Conservation (phyloP, 1,284 basidiomycete genomes). For the Leccinum fuscescens region DNA sequence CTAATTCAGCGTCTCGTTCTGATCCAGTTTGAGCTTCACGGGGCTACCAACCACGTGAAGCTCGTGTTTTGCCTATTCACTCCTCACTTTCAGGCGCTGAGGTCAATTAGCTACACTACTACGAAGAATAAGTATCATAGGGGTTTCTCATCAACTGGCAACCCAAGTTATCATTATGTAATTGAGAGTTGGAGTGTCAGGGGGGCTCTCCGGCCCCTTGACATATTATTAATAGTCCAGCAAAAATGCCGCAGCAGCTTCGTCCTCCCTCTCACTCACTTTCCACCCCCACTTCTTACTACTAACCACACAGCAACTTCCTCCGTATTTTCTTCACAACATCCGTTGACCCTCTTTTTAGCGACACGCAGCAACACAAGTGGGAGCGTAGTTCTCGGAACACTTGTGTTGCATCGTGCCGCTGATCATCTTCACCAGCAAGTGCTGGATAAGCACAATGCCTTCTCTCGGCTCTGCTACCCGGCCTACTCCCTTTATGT, state of each 20-base stretch:
- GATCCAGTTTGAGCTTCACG: too few relatives aligned
- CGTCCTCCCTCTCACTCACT: background rate
- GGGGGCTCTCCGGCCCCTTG: background rate
- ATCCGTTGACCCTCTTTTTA: background rate
- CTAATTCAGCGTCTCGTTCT: too few relatives aligned
- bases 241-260: constrained; percentile 32
- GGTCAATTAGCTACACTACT: too few relatives aligned
- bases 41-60: too few relatives aligned
- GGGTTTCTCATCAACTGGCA: too few relatives aligned
- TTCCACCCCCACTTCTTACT: background rate
- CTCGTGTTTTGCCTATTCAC: too few relatives aligned
- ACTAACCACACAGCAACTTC: background rate
- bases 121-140: too few relatives aligned
- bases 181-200: background rate
- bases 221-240: constrained; percentile 4
- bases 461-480: background rate
- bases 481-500: background rate
- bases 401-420: constrained; percentile 35
- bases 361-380: constrained; percentile 30
- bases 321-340: background rate
- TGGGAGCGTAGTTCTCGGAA: constrained; percentile 52
- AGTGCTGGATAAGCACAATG: background rate
- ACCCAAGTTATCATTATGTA: background rate
- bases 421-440: background rate
- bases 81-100: too few relatives aligned